A percentile compares a stretch with the other conserved stretches of the same genome.
These are phyloP conservation scores for Kluyveromyces siamensis DNA, from an alignment of 805 yeast genomes.

Conservation along the genomic window DNA sequence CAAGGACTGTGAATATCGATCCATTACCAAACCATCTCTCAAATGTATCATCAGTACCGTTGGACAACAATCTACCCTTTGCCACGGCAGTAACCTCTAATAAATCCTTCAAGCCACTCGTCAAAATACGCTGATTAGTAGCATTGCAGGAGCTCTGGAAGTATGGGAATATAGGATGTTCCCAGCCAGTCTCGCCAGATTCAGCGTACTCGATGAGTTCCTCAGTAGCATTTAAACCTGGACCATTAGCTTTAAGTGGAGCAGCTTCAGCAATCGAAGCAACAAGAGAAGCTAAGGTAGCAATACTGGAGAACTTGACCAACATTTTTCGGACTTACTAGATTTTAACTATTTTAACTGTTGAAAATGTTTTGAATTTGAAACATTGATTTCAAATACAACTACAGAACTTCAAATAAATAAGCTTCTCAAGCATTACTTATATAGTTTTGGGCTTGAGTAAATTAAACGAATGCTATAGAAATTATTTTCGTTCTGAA, in stretches of 20 bases:
- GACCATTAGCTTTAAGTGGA: not conserved
- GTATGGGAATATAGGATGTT: constrained; percentile 8
- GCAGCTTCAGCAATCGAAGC: not conserved
- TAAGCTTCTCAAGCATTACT: not conserved
- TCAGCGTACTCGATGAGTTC: not conserved
- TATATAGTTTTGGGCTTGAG: not conserved
- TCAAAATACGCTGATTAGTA: constrained; percentile 8
- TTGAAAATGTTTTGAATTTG: not conserved
- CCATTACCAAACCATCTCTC: constrained; percentile 33
- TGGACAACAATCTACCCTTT: constrained; percentile 28
- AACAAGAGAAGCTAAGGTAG: not conserved
- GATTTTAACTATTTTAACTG: not conserved
- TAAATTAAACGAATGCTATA: not conserved
- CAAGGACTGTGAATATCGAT: constrained; percentile 30
- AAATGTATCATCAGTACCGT: constrained; percentile 28
- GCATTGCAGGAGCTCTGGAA: constrained; percentile 10
- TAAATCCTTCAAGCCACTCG: constrained; percentile 27
- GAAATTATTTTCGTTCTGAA: not conserved
- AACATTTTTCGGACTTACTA: not conserved
- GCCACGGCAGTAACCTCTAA: constrained; percentile 28
- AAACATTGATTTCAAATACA: not conserved
- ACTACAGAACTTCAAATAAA: not conserved
- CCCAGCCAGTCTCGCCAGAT: constrained; percentile 6
- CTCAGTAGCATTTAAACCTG: not conserved
- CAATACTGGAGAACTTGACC: not conserved